Evolutionary conservation across 495 filamentous ascomycete genomes (phyloP).

Genomic region (Hypomontagnella submonticulosa): DNA sequence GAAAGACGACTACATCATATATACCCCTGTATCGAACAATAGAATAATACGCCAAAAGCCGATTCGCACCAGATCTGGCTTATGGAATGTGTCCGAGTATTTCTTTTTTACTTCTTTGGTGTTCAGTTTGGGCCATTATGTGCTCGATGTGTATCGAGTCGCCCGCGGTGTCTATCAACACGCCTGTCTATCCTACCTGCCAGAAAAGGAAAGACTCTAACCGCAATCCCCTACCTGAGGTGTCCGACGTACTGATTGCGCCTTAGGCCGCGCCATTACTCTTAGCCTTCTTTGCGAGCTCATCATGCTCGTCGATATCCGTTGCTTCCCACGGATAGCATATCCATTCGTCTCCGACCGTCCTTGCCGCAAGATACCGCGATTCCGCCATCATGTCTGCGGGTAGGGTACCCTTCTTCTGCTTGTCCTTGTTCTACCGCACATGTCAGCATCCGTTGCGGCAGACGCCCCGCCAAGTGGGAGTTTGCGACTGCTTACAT

Average conservation of each 20-base stretch:
- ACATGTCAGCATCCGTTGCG: slow-evolving; percentile 23
- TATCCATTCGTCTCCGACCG: slow-evolving; percentile 94
- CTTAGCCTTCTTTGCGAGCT: slow-evolving; percentile 64
- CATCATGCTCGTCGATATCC: slow-evolving; percentile 94
- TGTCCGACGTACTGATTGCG: background rate
- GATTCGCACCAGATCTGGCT: slow-evolving; percentile 14
- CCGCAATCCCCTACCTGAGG: slow-evolving; percentile 6
- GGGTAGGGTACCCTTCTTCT: slow-evolving; percentile 89
- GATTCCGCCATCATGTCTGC: slow-evolving; percentile 78
- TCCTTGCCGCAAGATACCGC: slow-evolving; percentile 86
- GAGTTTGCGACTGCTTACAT: slow-evolving; percentile 68
- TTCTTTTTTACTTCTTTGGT: slow-evolving; percentile 18
- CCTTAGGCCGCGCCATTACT: slow-evolving; percentile 34
- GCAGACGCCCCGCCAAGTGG: background rate
- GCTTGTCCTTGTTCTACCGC: slow-evolving; percentile 92
- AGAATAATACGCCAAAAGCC: slow-evolving; percentile 26
- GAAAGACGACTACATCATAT: slow-evolving; percentile 27
- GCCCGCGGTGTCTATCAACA: slow-evolving; percentile 43
- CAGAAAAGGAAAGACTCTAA: slow-evolving; percentile 32
- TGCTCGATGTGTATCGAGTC: slow-evolving; percentile 30
- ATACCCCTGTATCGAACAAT: slow-evolving; percentile 31
- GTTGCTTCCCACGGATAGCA: slow-evolving; percentile 99
- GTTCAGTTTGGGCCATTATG: slow-evolving; percentile 22
- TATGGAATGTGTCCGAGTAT: slow-evolving; percentile 19
- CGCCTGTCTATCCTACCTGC: slow-evolving; percentile 32